Conservation (phyloP, 2,329 filamentous ascomycete genomes). For the Pseudogymnoascus sp. region DNA sequence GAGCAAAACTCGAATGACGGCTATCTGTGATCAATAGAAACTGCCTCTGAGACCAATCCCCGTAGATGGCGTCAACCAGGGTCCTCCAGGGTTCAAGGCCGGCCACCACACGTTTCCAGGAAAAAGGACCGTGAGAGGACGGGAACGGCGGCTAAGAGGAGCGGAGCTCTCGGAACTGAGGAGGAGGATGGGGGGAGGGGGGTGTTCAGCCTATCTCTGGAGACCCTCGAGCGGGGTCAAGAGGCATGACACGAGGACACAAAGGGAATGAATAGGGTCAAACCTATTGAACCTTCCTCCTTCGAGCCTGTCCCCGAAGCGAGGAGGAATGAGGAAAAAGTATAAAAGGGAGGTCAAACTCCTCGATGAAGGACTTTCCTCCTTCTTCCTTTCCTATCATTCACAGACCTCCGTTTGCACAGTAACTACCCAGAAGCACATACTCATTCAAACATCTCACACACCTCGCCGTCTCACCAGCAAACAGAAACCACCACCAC, state of each 20-base stretch:
- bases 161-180: slow-evolving; percentile 10
- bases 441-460: slow-evolving; percentile 16
- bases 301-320: slow-evolving; percentile 22
- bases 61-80: slow-evolving; percentile 21
- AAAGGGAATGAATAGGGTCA: slow-evolving; percentile 27
- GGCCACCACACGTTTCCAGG: slow-evolving; percentile 23
- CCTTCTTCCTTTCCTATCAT: slow-evolving; percentile 44
- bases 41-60: slow-evolving; percentile 23
- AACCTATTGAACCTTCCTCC: slow-evolving; percentile 22
- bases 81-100: slow-evolving; percentile 22
- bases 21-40: slow-evolving; percentile 29
- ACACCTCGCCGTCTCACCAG: slow-evolving; percentile 21
- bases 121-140: slow-evolving; percentile 23
- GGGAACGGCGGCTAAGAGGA: slow-evolving; percentile 19
- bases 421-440: slow-evolving; percentile 15
- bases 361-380: slow-evolving; percentile 36
- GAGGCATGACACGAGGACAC: slow-evolving; percentile 18
- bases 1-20: slow-evolving; percentile 23
- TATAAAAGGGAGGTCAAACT: slow-evolving; percentile 55
- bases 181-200: slow-evolving; percentile 17
- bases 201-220: slow-evolving; percentile 26
- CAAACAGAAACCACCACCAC: slow-evolving; percentile 14
- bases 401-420: slow-evolving; percentile 20
- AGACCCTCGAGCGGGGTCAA: slow-evolving; percentile 31
- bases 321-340: slow-evolving; percentile 36